Base-by-base conservation (phyloP, 2,329 filamentous ascomycete genomes). In the Penicillium sumatraense region DNA sequence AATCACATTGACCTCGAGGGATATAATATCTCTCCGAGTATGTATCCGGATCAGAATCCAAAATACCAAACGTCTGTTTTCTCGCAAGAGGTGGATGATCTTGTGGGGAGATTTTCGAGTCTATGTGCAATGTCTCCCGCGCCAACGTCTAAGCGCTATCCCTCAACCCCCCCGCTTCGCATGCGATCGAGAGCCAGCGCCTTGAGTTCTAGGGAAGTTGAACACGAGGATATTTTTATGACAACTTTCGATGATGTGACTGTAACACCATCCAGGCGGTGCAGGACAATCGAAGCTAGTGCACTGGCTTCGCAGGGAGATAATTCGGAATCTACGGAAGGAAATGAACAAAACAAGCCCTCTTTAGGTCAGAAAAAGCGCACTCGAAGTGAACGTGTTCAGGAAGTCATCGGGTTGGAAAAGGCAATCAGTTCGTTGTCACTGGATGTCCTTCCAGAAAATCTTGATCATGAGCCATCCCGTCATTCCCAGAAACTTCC, bases 81-180 rank as follows among this genome's bases (percentile, higher is more conserved):
- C 8, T 53, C 40, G 24, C 54, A 57, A 29, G 62, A 61, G 16
- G 52, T 71, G 41, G 63, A 71, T 53, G 58, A 64, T 20, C 48
- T 68, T n/a, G 56, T 65, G 20, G 62, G 61, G 21, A 52, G 57
- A 16, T 72, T 72, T 33, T 64, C 70, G 5, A 62, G 65, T 5
- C 51, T 61, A 29, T 65, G 56, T 52, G 63, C 54, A 27, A 49
- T 63, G 31, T 59, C 65, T 18, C 54, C 58, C 27, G 49, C 53
- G 26, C 49, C 55, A 20, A 50, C 45, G 26, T 41, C 57, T n/a
- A 72, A 71, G 40, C 57, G 58, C 14, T 62, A 60, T 31, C 62
- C 66, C 3, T 41, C 59, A 49, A 40, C 53, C 24, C 47, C 41
- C 14, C 59, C 51, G 26, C 18, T 57, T 23, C 57, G 53, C 14